phyloP scores from a whole-genome alignment of 306 rosid genomes.

The Quercus berberidifolia region DNA sequence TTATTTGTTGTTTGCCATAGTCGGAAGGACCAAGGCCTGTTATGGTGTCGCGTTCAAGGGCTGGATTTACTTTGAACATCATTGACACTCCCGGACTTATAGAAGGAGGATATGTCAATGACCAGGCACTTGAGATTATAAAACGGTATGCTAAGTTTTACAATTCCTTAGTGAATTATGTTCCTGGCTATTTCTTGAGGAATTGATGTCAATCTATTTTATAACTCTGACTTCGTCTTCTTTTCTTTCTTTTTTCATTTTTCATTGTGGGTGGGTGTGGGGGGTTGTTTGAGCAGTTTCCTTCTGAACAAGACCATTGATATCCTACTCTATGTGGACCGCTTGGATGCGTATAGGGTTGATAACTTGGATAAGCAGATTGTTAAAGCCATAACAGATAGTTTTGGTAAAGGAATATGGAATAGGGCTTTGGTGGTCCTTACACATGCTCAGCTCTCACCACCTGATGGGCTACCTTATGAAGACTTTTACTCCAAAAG shows the following conservation, averaged over 20 bases:
- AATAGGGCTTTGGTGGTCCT: slow-evolving; percentile 79
- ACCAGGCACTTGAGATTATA: slow-evolving; percentile 66
- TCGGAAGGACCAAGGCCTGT: slow-evolving; percentile 85
- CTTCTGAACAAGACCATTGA: slow-evolving; percentile 93
- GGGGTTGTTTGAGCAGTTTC: slow-evolving; percentile 48
- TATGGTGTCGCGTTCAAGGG: slow-evolving; percentile 80
- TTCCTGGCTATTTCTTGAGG: neutral
- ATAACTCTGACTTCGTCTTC: neutral
- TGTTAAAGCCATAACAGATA: slow-evolving; percentile 70
- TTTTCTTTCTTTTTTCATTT: neutral
- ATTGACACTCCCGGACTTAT: slow-evolving; percentile 98
- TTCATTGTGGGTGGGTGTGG: neutral
- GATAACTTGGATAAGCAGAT: slow-evolving; percentile 87
- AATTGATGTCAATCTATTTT: neutral
- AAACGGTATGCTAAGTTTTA: slow-evolving; percentile 49
- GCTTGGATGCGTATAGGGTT: slow-evolving; percentile 88
- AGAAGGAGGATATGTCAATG: slow-evolving; percentile 94
- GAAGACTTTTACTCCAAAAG: slow-evolving; percentile 80
- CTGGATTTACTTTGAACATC: slow-evolving; percentile 83
- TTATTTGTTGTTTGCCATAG: slow-evolving; percentile 32
- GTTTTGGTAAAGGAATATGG: slow-evolving; percentile 90
- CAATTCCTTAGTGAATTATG: neutral
- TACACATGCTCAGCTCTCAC: slow-evolving; percentile 90
- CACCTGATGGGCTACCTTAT: slow-evolving; percentile 87
- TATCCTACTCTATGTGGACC: slow-evolving; percentile 91